phyloP scores from a whole-genome alignment of 306 rosid species.

The Chamaecrista fasciculata region DNA sequence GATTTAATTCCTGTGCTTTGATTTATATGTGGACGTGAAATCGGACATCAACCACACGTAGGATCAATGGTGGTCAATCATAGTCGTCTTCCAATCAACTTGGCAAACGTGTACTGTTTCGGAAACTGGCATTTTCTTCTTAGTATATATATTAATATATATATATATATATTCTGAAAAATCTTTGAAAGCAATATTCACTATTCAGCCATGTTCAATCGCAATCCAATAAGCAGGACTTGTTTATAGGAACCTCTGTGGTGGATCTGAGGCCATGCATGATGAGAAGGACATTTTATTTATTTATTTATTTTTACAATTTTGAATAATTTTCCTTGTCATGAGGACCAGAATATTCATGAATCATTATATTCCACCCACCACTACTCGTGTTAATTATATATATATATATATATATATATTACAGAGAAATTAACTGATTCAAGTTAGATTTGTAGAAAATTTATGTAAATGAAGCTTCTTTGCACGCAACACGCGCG shows the following conservation, averaged over 20 bases:
- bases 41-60: constrained; percentile 36
- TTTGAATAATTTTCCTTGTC: constrained; percentile 7
- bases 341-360: not conserved
- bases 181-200: constrained; percentile 12
- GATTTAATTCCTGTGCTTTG: not conserved
- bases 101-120: constrained; percentile 23
- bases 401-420: too few relatives aligned
- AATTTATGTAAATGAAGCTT: too few relatives aligned
- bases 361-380: not conserved
- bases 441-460: too few relatives aligned
- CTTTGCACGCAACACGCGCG: too few relatives aligned
- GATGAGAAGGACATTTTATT: too few relatives aligned
- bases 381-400: too few relatives aligned
- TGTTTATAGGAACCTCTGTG: constrained; percentile 16
- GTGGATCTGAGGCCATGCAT: constrained; percentile 1
- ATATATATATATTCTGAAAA: not conserved
- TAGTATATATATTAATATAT: not conserved
- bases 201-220: constrained; percentile 34
- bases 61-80: constrained; percentile 28
- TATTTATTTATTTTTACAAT: not conserved
- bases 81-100: constrained; percentile 24
- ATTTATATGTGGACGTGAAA: constrained; percentile 24
- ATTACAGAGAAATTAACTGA: too few relatives aligned
- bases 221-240: constrained; percentile 32
- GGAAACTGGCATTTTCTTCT: constrained; percentile 35